phyloP scores from a whole-genome alignment of 208 protist species.

The Blastocrithidia nonstop region DNA sequence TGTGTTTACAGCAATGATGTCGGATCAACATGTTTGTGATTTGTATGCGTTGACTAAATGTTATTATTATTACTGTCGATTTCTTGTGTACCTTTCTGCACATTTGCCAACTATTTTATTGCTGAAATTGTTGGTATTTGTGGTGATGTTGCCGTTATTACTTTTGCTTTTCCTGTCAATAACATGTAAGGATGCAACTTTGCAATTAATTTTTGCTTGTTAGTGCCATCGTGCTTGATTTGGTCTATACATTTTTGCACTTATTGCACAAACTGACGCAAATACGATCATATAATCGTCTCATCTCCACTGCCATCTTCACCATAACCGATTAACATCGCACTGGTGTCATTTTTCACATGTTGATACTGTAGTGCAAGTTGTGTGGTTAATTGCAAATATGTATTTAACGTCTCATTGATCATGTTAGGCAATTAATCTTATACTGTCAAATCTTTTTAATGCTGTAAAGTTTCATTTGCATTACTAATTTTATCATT shows the following conservation, averaged over 20 bases:
- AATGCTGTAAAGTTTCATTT: too few relatives aligned
- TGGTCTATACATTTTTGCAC: slow-evolving; percentile 20
- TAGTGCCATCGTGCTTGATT: slow-evolving; percentile 9
- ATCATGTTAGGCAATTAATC: slow-evolving; percentile 32
- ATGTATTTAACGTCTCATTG: slow-evolving; percentile 7
- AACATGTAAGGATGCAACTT: not conserved
- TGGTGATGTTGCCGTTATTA: not conserved
- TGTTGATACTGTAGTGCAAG: slow-evolving; percentile 45
- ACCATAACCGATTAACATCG: slow-evolving; percentile 55
- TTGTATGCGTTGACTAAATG: too few relatives aligned
- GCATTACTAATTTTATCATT: slow-evolving; percentile 4
- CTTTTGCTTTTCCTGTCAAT: not conserved
- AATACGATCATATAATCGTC: slow-evolving; percentile 34
- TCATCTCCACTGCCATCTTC: slow-evolving; percentile 51
- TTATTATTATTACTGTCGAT: too few relatives aligned
- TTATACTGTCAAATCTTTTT: not conserved
- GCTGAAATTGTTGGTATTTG: too few relatives aligned
- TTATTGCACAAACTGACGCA: slow-evolving; percentile 35
- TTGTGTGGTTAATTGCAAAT: slow-evolving; percentile 20
- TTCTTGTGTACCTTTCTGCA: too few relatives aligned
- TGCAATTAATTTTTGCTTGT: slow-evolving; percentile 9
- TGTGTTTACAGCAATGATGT: too few relatives aligned
- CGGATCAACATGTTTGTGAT: too few relatives aligned
- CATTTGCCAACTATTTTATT: too few relatives aligned
- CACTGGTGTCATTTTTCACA: slow-evolving; percentile 40